These are phyloP conservation scores for Hygrocybe coccinea DNA, from an alignment of 768 basidiomycete genomes.

Conservation along the genomic window DNA sequence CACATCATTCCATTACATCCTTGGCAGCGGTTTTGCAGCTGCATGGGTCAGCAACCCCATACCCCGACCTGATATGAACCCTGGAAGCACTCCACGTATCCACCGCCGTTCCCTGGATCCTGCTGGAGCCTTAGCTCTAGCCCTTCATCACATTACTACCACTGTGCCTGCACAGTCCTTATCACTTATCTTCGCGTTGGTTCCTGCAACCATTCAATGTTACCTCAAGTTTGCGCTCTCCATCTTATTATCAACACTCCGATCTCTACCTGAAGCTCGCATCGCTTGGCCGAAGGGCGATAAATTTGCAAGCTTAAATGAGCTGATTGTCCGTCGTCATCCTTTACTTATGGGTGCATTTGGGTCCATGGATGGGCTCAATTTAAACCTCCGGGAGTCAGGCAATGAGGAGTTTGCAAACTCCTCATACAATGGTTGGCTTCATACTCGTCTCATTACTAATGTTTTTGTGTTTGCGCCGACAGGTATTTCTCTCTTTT, in stretches of 20 bases:
- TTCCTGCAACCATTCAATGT: conserved; percentile 32
- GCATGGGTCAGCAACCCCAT: conserved; percentile 28
- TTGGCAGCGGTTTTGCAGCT: conserved; percentile 30
- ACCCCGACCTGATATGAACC: conserved; percentile 24
- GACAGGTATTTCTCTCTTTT: conserved; percentile 13
- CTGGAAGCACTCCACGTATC: conserved; percentile 19
- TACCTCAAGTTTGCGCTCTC: conserved; percentile 34
- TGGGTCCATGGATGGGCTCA: conserved; percentile 40
- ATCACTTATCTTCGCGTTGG: conserved; percentile 43
- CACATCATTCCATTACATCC: conserved; percentile 31
- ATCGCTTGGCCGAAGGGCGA: conserved; percentile 25
- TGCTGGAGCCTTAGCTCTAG: conserved; percentile 38
- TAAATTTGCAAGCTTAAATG: conserved; percentile 26
- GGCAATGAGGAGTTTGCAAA: conserved; percentile 40
- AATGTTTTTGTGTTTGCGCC: conserved; percentile 30
- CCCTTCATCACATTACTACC: conserved; percentile 40
- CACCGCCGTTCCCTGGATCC: conserved; percentile 33
- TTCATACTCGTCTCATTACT: conserved; percentile 35
- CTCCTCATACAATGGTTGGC: conserved; percentile 41
- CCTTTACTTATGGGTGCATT: conserved; percentile 35
- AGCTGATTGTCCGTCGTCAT: conserved; percentile 29
- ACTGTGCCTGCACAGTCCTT: conserved; percentile 37
- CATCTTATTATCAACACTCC: conserved; percentile 29
- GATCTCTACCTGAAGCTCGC: conserved; percentile 24
- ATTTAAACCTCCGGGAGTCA: conserved; percentile 29